phyloP scores from a whole-genome alignment of 83 land plant genomes.

The Larix sibirica region DNA sequence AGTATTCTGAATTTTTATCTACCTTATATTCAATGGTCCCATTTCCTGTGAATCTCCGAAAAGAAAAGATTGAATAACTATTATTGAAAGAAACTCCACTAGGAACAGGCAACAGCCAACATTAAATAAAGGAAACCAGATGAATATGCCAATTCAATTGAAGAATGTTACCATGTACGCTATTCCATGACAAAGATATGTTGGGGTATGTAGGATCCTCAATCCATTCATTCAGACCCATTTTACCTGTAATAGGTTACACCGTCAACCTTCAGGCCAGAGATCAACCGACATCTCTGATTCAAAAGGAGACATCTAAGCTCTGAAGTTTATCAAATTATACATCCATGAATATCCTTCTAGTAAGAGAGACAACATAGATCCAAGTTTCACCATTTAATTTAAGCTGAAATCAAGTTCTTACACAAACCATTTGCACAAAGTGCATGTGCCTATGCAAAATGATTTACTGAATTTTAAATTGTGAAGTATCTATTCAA shows the following conservation, averaged over 20 bases:
- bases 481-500: neutral
- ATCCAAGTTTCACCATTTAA: neutral
- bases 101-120: neutral
- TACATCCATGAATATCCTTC: neutral
- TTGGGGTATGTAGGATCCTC: constrained; percentile 62
- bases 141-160: neutral
- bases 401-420: neutral
- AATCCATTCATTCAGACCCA: constrained; percentile 47
- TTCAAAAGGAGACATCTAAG: neutral
- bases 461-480: no score
- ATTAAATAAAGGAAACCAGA: neutral
- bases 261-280: neutral
- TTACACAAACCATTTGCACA: neutral
- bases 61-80: constrained; percentile 7
- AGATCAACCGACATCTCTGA: neutral
- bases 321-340: neutral
- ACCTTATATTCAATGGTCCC: constrained; percentile 39
- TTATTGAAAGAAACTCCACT: neutral
- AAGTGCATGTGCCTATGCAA: neutral
- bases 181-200: constrained; percentile 50
- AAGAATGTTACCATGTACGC: constrained; percentile 36
- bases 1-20: constrained; percentile 32
- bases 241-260: constrained; percentile 34
- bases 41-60: constrained; percentile 31
- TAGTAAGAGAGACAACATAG: neutral